Base-by-base conservation (phyloP, 345 rosid genomes). In the Rhodomyrtus tomentosa region DNA sequence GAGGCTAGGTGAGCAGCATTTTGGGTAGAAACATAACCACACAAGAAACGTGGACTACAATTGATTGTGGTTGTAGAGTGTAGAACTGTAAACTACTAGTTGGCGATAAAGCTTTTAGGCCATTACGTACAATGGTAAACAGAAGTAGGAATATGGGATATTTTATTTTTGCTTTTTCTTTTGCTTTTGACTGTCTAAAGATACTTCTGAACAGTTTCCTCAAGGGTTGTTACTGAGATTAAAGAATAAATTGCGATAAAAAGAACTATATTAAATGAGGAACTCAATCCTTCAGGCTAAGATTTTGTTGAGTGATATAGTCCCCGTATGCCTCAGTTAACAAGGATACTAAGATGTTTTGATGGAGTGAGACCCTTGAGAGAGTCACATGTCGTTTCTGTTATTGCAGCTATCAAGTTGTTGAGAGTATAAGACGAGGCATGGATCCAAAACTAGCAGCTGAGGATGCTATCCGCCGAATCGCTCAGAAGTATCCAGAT, bases 381-480 rank as follows among this genome's bases (percentile, higher is more conserved):
- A 51, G 10, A 13, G 76, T 68, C 76, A 18, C 45, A 18, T 59
- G 22, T 20, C 6, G 11, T 40, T 55, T 38, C 50, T 87, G 84
- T 85, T 48, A 81, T 87, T 88, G 82, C 90, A 96, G 98, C 89
- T 95, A 96, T 87, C 98, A 96, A 91, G 97, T 92, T 32, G 98
- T 96, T 86, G 99, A 95, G 89, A 96, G 98, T 53, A 96, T 94
- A 98, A 92, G 99, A 91, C 86, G 42, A 82, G 98, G 99, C 76
- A 91, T 95, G 97, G 95, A 90, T 86, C 98, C 98, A n/a, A 87
- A 87, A 85, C 58, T 84, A 80, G 99, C 99, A 18, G 95, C 96
- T 4, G 87, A 92, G 86, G 98, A 95, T 85, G 99, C 99, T 49
- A 93, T 96, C 36, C 89, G 91, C 6, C 88, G 98, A 87, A 96